Evolutionary conservation across 352 stramenopile genomes (phyloP), one percentile per base, ranked within the genome.

Genomic region (Halophytophthora polymorphica): DNA sequence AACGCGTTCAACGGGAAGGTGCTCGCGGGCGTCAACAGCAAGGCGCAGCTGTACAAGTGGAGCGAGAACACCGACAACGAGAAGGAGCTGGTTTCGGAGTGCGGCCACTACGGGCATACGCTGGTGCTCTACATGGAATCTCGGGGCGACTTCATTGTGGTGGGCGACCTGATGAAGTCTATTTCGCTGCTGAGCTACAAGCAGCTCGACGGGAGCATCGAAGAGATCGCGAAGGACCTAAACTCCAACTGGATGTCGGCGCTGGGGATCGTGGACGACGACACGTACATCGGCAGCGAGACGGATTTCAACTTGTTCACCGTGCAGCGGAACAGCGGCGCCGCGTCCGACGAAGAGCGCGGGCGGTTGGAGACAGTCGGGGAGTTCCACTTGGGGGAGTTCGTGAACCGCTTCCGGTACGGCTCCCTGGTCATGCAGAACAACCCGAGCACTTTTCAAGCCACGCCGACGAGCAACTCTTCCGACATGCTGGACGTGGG

Each of bases 111-210:
- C 53, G 95, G 94, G 8, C 93, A 98, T 71, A 98, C 96, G 25
- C 63, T 98, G 18, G 96, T 96, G 53, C 63, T 98, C n/a, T 96
- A 96, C 63, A 93, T 98, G 59, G 91, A 97, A 53, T 97, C 90
- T 33, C 80, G 86, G 28, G 93, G 93, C 19, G 91, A 98, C 58
- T 97, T 98, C 42, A 95, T 97, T n/a, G 89, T 97, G 29, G 92
- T 98, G 17, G 96, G 94, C 17, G 96, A 99, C 57, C 62, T 99
- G 38, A 98, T 99, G 95, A 97, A 98, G 56, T 98, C 92, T 2
- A 96, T 98, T 45, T 97, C 90, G 23, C 61, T 99, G 19, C 63
- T 98, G 23, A 93, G 93, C 59, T 98, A 98, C 78, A 96, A 97
- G 65, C 84, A 93, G 38, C 57, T 90, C 22, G 87, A 93, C 46